Evolutionary conservation across 106 monocot species (phyloP), one percentile per base, ranked within the genome.

Genomic region (Dendrobium chrysotoxum): DNA sequence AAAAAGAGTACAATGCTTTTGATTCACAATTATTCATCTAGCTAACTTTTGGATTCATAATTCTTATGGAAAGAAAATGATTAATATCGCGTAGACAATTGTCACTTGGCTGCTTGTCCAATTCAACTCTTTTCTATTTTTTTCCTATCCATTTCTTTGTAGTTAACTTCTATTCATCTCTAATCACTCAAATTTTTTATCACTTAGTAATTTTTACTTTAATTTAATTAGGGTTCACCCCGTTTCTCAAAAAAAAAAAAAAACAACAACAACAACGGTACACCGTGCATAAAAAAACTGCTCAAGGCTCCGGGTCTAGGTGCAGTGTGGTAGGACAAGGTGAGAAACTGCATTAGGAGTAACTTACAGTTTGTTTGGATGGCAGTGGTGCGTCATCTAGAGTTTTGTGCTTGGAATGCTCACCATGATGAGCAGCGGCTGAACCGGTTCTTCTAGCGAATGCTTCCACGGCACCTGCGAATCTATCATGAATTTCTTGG

Each of bases 381-480:
- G 84, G 71, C 28, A 64, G 40, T 16, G 76, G 75, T 73, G 80
- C 81, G 61, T 82, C 86, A 21, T 90, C 82, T n/a, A 81, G 30
- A 75, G 53, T 82, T 85, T 81, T 88, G 80, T 87, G 57, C 82
- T 84, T 93, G 23, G 84, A 85, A 75, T 83, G 87, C 7, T 89
- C 91, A 71, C 71, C 79, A 77, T 83, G 77, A 31, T 79, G 89
- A 77, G 82, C 89, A 84, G 84, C 81, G 70, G 82, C 82, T 25
- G 90, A 85, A 18, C 54, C 81, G 58, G 89, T 89, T 78, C 91
- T 91, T 81, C 87, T 89, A 65, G 87, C 82, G 72, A 88, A 86
- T 64, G 83, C 91, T 76, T 93, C 93, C 61, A 87, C 89, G 67
- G 86, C 90, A 66, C 88, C 90, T 13, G 88, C 78, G 31, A 90